Percentiles rank a stretch among this genome's conserved stretches.
Evolutionary conservation across 2,329 filamentous ascomycete genomes (phyloP).

Genomic region (Ceratocystis destructans): DNA sequence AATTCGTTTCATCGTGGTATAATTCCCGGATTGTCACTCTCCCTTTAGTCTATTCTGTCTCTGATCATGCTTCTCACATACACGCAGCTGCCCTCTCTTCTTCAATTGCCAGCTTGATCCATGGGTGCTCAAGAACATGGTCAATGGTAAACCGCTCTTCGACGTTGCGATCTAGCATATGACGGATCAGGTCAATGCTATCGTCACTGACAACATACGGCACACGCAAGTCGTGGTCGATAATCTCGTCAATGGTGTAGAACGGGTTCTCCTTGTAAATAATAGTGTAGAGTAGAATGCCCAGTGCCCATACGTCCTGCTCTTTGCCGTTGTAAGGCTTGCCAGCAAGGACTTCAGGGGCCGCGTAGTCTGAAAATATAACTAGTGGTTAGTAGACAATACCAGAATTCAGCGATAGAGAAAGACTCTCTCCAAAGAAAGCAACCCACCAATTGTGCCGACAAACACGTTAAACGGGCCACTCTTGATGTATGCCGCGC

Average conservation of each 20-base stretch:
- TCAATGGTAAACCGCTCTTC: conserved; percentile 71
- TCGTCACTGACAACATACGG: conserved; percentile 81
- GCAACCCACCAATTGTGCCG: conserved; percentile 75
- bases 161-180: conserved; percentile 88
- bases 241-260: conserved; percentile 97
- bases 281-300: conserved; percentile 94
- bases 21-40: neutral
- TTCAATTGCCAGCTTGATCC: conserved; percentile 37
- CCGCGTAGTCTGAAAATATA: conserved; percentile 66
- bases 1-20: conserved; percentile 7
- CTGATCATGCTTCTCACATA: neutral
- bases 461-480: conserved; percentile 98
- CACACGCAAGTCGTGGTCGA: conserved; percentile 87
- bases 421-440: neutral
- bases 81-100: conserved; percentile 10
- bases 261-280: conserved; percentile 99
- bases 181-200: conserved; percentile 78
- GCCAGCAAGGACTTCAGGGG: conserved; percentile 91
- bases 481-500: conserved; percentile 94
- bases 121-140: conserved; percentile 78
- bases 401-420: neutral
- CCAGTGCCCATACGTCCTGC: conserved; percentile 95
- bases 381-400: neutral
- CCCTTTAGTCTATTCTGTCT: neutral
- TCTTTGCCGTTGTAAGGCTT: conserved; percentile 88